These are phyloP conservation scores for Hypomontagnella submonticulosa DNA, from an alignment of 495 filamentous ascomycete species.

Conservation along the genomic window DNA sequence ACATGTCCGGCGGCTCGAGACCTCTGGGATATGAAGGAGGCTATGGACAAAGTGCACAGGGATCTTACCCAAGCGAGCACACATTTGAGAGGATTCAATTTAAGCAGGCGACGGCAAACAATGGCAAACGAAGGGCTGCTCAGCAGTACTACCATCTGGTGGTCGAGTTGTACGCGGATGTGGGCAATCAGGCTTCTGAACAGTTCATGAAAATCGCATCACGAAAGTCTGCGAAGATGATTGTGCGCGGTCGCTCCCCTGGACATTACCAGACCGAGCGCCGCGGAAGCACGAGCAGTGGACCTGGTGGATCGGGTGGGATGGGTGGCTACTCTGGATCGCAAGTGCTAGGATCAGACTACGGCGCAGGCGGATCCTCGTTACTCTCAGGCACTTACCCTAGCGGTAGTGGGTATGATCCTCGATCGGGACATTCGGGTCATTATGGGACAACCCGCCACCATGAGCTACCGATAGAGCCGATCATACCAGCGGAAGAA, in stretches of 20 bases:
- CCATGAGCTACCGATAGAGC: constrained; percentile 56
- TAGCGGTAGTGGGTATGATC: constrained; percentile 50
- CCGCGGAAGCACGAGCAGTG: constrained; percentile 76
- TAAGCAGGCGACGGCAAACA: constrained; percentile 95
- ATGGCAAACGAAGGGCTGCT: constrained; percentile 88
- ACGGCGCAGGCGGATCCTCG: constrained; percentile 46
- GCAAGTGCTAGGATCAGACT: constrained; percentile 53
- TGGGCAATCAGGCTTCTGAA: constrained; percentile 58
- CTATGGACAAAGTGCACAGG: constrained; percentile 51
- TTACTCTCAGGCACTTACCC: constrained; percentile 48
- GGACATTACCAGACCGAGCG: constrained; percentile 92
- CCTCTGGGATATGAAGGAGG: constrained; percentile 52
- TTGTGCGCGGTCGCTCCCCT: constrained; percentile 91
- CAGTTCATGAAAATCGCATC: constrained; percentile 82
- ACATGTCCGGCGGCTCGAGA: constrained; percentile 52
- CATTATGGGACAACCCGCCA: constrained; percentile 57
- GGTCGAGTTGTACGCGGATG: constrained; percentile 86
- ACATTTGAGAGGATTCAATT: constrained; percentile 97
- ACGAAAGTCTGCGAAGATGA: constrained; percentile 84
- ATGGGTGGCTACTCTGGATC: constrained; percentile 54
- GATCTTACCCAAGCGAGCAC: constrained; percentile 63
- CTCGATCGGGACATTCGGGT: constrained; percentile 48
- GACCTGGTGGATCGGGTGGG: constrained; percentile 69
- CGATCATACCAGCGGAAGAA: constrained; percentile 58
- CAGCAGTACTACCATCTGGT: constrained; percentile 96